Evolutionary conservation across 257 asterid genomes (phyloP).

Genomic region (Rubia yunnanensis): DNA sequence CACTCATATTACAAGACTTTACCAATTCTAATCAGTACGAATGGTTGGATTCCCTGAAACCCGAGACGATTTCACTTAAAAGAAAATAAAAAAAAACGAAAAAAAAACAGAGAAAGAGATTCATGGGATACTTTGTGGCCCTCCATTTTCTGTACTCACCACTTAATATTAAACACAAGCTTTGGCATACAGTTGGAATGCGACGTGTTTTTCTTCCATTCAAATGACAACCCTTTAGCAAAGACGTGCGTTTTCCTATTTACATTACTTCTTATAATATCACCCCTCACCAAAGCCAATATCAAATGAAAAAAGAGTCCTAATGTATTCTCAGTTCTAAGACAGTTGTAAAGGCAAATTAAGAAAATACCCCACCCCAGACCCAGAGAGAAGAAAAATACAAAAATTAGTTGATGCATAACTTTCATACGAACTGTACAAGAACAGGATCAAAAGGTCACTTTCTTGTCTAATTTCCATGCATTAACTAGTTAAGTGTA

Average conservation of each 20-base stretch:
- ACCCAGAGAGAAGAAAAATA: not conserved
- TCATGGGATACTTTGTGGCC: conserved; percentile 16
- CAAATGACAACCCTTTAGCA: too few relatives aligned
- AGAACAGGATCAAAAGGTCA: conserved; percentile 1
- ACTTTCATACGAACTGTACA: not conserved
- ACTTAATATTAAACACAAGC: not conserved
- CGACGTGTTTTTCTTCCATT: conserved; percentile 14
- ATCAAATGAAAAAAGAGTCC: conserved; percentile 3
- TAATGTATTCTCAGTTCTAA: not conserved
- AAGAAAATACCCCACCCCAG: not conserved
- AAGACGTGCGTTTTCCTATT: not conserved
- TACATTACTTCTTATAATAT: too few relatives aligned
- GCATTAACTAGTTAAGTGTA: not conserved
- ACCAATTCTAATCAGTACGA: too few relatives aligned
- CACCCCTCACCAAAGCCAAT: conserved; percentile 5
- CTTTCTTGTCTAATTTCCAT: not conserved
- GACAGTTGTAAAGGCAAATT: not conserved
- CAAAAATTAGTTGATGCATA: not conserved
- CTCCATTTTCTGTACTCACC: conserved; percentile 14
- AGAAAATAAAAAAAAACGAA: too few relatives aligned
- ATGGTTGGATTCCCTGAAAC: too few relatives aligned
- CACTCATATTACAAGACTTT: too few relatives aligned
- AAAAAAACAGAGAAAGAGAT: not conserved
- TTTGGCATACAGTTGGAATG: conserved; percentile 1
- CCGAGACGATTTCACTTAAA: too few relatives aligned